Percentiles rank a stretch among this genome's conserved stretches.
These are phyloP conservation scores for Cladosporium sp. DNA, from an alignment of 2,329 filamentous ascomycete genomes.

Conservation along the genomic window DNA sequence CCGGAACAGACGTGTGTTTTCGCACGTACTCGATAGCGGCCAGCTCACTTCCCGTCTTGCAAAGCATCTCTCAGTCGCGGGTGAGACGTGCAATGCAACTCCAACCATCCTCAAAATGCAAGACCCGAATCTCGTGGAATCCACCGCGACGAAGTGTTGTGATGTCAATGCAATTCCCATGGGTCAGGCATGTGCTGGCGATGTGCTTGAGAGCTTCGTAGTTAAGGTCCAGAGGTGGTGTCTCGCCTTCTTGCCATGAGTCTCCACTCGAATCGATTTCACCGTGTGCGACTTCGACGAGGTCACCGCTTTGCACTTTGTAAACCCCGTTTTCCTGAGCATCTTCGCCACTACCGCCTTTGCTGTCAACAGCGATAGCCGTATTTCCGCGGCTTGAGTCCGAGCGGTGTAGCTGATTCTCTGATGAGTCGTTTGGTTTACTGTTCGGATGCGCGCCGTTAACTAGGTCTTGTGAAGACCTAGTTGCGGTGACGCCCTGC, in stretches of 20 bases:
- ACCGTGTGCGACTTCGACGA: too few relatives aligned
- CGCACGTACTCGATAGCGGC: slow-evolving; percentile 21
- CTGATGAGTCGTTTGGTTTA: too few relatives aligned
- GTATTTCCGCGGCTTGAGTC: too few relatives aligned
- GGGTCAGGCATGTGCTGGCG: slow-evolving; percentile 16
- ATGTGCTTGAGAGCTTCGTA: slow-evolving; percentile 22
- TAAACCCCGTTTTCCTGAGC: too few relatives aligned
- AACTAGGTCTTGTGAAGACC: too few relatives aligned
- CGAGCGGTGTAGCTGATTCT: too few relatives aligned
- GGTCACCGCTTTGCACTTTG: too few relatives aligned
- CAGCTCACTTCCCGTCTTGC: slow-evolving; percentile 19
- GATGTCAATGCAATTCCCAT: slow-evolving; percentile 19
- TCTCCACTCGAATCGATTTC: neutral
- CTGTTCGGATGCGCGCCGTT: too few relatives aligned
- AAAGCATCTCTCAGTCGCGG: slow-evolving; percentile 9
- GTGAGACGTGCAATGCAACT: slow-evolving; percentile 23
- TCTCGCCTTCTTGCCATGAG: neutral
- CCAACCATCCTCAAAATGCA: slow-evolving; percentile 24
- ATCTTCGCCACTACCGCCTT: too few relatives aligned
- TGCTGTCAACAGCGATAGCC: too few relatives aligned
- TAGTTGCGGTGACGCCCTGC: too few relatives aligned
- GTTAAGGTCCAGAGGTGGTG: slow-evolving; percentile 17
- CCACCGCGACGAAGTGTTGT: neutral
- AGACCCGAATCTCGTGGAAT: slow-evolving; percentile 15
- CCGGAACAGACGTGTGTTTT: slow-evolving; percentile 21